Evolutionary conservation across 225 moss, liverwort and hornwort species (phyloP), one percentile per base, ranked within the genome.

Genomic region (Takakia lepidozioides): DNA sequence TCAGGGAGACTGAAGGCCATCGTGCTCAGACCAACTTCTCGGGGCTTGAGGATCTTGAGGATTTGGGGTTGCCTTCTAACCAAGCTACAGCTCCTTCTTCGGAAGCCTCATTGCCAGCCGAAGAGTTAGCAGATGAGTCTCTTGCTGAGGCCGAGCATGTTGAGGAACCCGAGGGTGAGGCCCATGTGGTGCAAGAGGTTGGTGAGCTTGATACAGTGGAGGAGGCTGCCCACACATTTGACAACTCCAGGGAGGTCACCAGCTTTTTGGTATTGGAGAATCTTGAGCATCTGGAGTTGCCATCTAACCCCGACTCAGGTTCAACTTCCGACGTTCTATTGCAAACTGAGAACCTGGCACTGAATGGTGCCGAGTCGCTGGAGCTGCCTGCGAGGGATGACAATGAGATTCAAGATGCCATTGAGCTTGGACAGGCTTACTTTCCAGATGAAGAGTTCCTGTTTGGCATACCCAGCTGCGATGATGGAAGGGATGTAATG

Each of bases 391-490:
- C 54, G 8, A 14, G 28, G 6, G 13, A 17, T 5, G 5, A 40
- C n/a, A 57, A 63, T 38, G 61, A 80, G 13, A 52, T 48, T 3
- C 55, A 57, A 0, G 60, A 60, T 8, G 44, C 11, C 7, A 11
- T 47, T 25, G 67, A 76, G 38, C 43, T 68, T 0, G 51, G 46
- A 6, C 59, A 68, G 21, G 56, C 59, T 1, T 60, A 59, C 35
- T 20, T 74, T 0, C 36, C 64, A 0, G 72, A 81, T 25, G 73
- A 83, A 19, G 66, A 61, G 24, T 63, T 87, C 20, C 56, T 77
- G 10, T 87, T 91, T 29, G 80, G 86, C 43, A 67, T 77, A 6
- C 73, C 71, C 2, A 52, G 60, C 1, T 40, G 45, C 21, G 73
- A 77, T 34, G 69, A 42, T 0, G 68, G 49, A 13, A 43, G 45